These are phyloP conservation scores for Akanthomyces muscarius DNA, from an alignment of 2,329 filamentous ascomycete species.

Conservation along the genomic window DNA sequence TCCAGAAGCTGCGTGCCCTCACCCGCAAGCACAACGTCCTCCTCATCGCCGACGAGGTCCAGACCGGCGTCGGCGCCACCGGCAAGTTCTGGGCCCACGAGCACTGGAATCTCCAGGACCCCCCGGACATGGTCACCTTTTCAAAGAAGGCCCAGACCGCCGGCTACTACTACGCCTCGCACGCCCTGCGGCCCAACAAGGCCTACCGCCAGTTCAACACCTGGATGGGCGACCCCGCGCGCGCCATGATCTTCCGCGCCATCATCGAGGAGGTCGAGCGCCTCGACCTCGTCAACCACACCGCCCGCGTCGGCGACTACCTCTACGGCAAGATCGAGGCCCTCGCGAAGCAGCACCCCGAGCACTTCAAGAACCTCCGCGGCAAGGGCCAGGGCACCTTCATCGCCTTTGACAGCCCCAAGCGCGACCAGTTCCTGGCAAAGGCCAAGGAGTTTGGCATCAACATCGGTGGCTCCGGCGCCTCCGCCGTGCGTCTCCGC, in stretches of 20 bases:
- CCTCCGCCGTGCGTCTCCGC: conserved; percentile 69
- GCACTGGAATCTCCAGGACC: conserved; percentile 77
- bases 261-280: conserved; percentile 79
- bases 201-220: conserved; percentile 97
- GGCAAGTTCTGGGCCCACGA: conserved; percentile 97
- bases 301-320: conserved; percentile 73
- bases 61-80: conserved; percentile 88
- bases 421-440: conserved; percentile 72
- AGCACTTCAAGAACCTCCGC: conserved; percentile 75
- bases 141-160: conserved; percentile 93
- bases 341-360: conserved; percentile 67
- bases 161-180: conserved; percentile 85
- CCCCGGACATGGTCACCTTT: conserved; percentile 93
- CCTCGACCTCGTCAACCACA: conserved; percentile 73
- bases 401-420: conserved; percentile 83
- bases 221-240: conserved; percentile 91
- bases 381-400: conserved; percentile 89
- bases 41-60: conserved; percentile 90
- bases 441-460: conserved; percentile 76
- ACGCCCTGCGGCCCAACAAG: conserved; percentile 78
- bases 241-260: conserved; percentile 78
- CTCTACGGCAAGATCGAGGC: conserved; percentile 66
- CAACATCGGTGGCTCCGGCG: conserved; percentile 83
- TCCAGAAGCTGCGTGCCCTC: conserved; percentile 74
- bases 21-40: conserved; percentile 75